Percentiles rank a stretch among this genome's conserved stretches.
Evolutionary conservation across 2,329 filamentous ascomycete species (phyloP).

Genomic region (Colletotrichum spinosum): DNA sequence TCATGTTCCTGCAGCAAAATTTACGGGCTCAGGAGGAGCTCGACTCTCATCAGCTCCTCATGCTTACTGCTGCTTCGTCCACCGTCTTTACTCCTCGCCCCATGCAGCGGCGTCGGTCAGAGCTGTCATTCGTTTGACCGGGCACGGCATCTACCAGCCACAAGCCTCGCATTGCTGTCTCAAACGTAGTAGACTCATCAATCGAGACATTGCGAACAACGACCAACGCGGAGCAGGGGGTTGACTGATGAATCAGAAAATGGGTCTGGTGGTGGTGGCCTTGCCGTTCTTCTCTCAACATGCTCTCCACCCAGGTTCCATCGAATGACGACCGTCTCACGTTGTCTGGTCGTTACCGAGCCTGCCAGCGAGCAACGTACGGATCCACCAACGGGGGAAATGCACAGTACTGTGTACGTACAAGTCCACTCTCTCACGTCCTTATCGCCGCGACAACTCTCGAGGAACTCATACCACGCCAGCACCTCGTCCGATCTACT

Average conservation of each 20-base stretch:
- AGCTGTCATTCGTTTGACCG: no score
- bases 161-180: conserved; percentile 13
- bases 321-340: conserved; percentile 34
- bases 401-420: not conserved
- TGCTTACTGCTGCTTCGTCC: conserved; percentile 24
- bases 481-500: not conserved
- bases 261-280: conserved; percentile 5
- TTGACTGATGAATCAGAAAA: conserved; percentile 2
- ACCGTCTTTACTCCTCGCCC: no score
- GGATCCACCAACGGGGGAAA: conserved; percentile 13
- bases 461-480: conserved; percentile 6
- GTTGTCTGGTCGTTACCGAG: conserved; percentile 30
- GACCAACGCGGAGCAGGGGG: no score
- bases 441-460: conserved; percentile 29
- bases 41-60: no score
- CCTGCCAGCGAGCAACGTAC: conserved; percentile 15
- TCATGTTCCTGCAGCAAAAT: conserved; percentile 32
- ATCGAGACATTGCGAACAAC: not conserved
- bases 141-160: not conserved
- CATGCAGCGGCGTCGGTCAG: no score
- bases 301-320: conserved; percentile 34
- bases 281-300: conserved; percentile 25
- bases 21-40: no score
- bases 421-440: conserved; percentile 1
- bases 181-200: conserved; percentile 2